Evolutionary conservation across 176 grass and related monocot species (phyloP), one percentile per base, ranked within the genome.

Genomic region (Juncus inflexus): DNA sequence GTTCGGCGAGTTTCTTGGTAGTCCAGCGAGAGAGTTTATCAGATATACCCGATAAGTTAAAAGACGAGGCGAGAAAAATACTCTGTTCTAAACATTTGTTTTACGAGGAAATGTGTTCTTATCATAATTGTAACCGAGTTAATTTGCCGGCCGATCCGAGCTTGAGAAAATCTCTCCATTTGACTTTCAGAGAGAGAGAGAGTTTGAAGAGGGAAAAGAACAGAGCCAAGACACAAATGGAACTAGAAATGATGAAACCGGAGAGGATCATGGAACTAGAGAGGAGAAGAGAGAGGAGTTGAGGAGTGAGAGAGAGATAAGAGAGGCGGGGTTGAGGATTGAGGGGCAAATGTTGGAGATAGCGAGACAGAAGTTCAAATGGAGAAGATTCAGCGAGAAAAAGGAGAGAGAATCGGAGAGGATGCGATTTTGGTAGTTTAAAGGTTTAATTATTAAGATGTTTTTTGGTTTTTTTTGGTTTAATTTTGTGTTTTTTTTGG

Each of bases 91-190:
- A 90, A 76, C 87, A 90, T 63, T 79, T 90, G 42, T 75, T 83
- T 76, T 90, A 90, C 4, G 77, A 92, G 68, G 84, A 92, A 75
- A 92, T 92, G 89, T 92, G 89, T 60, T 92, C 89, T 0, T 92
- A 92, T 49, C 89, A 92, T 62, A 87, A 92, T 65, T 62, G 35
- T 55, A 92, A 92, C 72, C 67, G 78, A 3, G 2, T 67, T 5
- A 81, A 71, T 78, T 80, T 92, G 42, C 72, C 83, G 35, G 74
- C 80, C 4, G 89, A 92, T 82, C 78, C 72, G 0, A 14, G 4
- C 37, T 75, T 92, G 75, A 76, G 78, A 58, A 86, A 54, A 52
- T 84, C 60, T 0, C 62, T 92, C 72, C 72, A 75, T 40, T 37
- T 56, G 59, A 78, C 72, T 9, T 79, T 92, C 42, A 67, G 63